Conservation (phyloP, 2,329 filamentous ascomycete genomes). For the Exophiala sp. region DNA sequence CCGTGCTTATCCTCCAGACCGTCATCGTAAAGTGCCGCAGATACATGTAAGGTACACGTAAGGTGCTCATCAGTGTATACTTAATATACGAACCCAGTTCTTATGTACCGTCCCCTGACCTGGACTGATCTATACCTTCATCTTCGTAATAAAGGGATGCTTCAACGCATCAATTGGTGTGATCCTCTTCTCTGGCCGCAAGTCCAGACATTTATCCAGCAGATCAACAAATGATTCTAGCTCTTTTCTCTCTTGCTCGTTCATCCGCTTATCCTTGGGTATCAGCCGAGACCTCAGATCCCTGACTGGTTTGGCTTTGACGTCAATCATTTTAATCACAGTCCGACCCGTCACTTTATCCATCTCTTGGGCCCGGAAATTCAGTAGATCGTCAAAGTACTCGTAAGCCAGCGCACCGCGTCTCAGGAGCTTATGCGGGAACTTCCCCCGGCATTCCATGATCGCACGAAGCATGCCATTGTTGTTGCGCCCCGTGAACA, state of each 20-base stretch:
- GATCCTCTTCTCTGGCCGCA: constrained; percentile 90
- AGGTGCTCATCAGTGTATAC: too few relatives aligned
- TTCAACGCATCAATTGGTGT: constrained; percentile 78
- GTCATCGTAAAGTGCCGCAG: too few relatives aligned
- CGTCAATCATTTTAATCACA: constrained; percentile 42
- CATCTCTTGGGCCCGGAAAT: constrained; percentile 77
- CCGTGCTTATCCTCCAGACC: too few relatives aligned
- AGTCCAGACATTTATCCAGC: constrained; percentile 75
- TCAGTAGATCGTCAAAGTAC: constrained; percentile 79
- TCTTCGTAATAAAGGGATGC: constrained; percentile 72
- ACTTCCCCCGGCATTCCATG: constrained; percentile 90
- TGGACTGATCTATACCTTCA: constrained; percentile 24
- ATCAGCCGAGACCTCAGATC: constrained; percentile 77
- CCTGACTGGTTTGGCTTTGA: constrained; percentile 63
- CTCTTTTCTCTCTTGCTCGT: constrained; percentile 67
- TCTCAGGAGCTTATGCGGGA: constrained; percentile 82
- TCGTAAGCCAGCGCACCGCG: constrained; percentile 67
- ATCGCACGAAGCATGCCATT: constrained; percentile 97
- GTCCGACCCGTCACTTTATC: constrained; percentile 84
- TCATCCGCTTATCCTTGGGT: constrained; percentile 65
- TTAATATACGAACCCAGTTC: too few relatives aligned
- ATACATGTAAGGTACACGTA: too few relatives aligned
- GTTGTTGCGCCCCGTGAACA: constrained; percentile 92
- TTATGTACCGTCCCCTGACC: too few relatives aligned
- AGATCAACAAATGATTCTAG: constrained; percentile 79